Evolutionary conservation across 345 rosid species (phyloP).

Genomic region (Eucalyptus microcorys): DNA sequence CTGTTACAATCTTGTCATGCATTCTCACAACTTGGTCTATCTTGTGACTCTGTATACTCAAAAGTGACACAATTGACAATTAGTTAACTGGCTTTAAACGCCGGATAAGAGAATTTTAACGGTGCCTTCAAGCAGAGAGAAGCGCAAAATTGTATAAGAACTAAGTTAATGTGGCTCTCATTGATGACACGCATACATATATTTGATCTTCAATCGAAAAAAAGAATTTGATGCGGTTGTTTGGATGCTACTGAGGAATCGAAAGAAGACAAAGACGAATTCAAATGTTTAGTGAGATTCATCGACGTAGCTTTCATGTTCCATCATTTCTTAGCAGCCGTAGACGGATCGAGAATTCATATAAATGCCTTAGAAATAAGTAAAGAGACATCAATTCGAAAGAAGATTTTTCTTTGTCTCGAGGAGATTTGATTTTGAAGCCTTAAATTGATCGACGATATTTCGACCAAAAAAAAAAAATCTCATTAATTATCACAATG

Average conservation of each 20-base stretch:
- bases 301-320: not conserved
- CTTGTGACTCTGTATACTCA: not conserved
- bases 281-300: not conserved
- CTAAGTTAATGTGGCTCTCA: not conserved
- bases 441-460: too few relatives aligned
- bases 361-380: not conserved
- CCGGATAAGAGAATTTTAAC: not conserved
- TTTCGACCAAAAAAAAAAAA: too few relatives aligned
- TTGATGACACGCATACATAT: not conserved
- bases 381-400: not conserved
- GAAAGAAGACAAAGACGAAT: not conserved
- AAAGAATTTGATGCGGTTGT: not conserved
- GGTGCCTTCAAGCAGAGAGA: not conserved
- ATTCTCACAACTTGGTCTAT: not conserved
- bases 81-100: not conserved
- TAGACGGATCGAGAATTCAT: rapidly evolving
- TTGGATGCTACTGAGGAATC: not conserved
- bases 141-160: not conserved
- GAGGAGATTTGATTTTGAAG: not conserved
- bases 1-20: not conserved
- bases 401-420: not conserved
- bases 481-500: not conserved
- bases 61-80: not conserved
- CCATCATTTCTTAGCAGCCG: not conserved
- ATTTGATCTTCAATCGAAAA: not conserved